These are phyloP conservation scores for Apiospora kogelbergensis DNA, from an alignment of 2,329 filamentous ascomycete species.

Conservation along the genomic window DNA sequence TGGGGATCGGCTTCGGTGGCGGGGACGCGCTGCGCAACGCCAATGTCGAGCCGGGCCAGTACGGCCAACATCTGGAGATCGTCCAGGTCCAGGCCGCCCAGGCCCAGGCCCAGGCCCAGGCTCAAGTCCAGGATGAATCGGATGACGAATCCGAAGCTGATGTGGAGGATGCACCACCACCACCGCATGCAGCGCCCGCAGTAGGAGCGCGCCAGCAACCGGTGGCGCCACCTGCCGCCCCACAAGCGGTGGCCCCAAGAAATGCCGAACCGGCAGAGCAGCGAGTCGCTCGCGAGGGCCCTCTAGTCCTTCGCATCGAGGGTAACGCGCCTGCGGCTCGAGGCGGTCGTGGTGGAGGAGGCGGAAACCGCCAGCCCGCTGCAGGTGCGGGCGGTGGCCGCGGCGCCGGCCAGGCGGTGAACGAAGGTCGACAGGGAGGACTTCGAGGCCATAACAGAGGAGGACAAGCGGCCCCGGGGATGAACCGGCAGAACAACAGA, in stretches of 20 bases:
- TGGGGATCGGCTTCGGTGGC: constrained; percentile 45
- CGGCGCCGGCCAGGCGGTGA: constrained; percentile 24
- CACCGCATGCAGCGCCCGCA: constrained; percentile 14
- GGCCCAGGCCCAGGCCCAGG: no score
- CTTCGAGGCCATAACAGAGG: constrained; percentile 18
- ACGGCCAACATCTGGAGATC: constrained; percentile 23
- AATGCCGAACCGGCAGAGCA: constrained; percentile 26
- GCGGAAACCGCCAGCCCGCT: constrained; percentile 23
- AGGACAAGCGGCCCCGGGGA: constrained; percentile 24
- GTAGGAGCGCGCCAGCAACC: constrained; percentile 28
- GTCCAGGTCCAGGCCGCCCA: constrained; percentile 6
- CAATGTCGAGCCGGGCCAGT: constrained; percentile 20
- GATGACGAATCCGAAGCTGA: constrained; percentile 24
- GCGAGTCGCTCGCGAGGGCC: constrained; percentile 53
- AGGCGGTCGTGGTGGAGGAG: constrained; percentile 11
- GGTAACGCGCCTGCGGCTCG: constrained; percentile 32
- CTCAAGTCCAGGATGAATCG: constrained; percentile 24
- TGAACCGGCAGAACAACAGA: constrained; percentile 25
- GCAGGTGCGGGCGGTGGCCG: constrained; percentile 18
- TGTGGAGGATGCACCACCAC: constrained; percentile 20
- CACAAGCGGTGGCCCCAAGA: constrained; percentile 19
- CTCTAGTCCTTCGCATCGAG: constrained; percentile 55
- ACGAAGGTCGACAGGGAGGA: constrained; percentile 29
- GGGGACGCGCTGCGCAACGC: constrained; percentile 27
- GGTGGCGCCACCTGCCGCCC: neutral